These are phyloP conservation scores for Centaurea solstitialis DNA, from an alignment of 129 eudicot species.

Conservation along the genomic window DNA sequence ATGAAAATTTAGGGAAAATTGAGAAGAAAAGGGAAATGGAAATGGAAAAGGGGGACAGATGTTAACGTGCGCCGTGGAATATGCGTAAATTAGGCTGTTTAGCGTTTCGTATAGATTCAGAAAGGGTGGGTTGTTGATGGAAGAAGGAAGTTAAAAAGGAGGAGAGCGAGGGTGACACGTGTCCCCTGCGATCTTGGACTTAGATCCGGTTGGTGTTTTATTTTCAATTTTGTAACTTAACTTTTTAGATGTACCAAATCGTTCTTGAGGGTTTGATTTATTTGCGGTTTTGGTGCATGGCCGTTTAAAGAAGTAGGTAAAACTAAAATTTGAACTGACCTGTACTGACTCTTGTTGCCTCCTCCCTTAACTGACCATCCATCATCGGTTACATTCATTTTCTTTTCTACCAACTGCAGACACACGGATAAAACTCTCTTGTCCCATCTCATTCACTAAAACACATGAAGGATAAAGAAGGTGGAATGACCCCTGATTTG, in stretches of 20 bases:
- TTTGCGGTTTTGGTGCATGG: background rate
- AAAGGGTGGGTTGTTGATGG: slow-evolving; percentile 15
- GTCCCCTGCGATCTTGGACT: slow-evolving; percentile 19
- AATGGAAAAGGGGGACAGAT: background rate
- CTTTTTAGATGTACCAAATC: background rate
- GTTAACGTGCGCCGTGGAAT: slow-evolving; percentile 46
- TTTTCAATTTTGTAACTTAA: background rate
- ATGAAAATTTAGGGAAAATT: slow-evolving; percentile 8
- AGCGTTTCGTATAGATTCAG: background rate
- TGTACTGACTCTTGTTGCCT: too few species aligned
- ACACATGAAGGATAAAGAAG: too few species aligned
- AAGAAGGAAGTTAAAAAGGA: background rate
- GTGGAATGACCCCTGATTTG: too few species aligned
- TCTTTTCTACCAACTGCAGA: too few species aligned
- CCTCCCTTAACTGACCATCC: too few species aligned
- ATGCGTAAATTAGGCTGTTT: slow-evolving; percentile 7
- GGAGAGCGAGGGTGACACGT: slow-evolving; percentile 17
- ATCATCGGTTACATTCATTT: too few species aligned
- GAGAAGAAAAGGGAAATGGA: background rate
- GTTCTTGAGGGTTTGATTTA: background rate
- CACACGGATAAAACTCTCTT: too few species aligned
- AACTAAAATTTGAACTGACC: too few species aligned
- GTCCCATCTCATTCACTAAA: too few species aligned
- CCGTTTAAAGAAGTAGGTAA: too few species aligned
- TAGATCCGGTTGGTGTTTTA: slow-evolving; percentile 15